These are phyloP conservation scores for Anacardium occidentale DNA, from an alignment of 345 rosid genomes.

Conservation along the genomic window DNA sequence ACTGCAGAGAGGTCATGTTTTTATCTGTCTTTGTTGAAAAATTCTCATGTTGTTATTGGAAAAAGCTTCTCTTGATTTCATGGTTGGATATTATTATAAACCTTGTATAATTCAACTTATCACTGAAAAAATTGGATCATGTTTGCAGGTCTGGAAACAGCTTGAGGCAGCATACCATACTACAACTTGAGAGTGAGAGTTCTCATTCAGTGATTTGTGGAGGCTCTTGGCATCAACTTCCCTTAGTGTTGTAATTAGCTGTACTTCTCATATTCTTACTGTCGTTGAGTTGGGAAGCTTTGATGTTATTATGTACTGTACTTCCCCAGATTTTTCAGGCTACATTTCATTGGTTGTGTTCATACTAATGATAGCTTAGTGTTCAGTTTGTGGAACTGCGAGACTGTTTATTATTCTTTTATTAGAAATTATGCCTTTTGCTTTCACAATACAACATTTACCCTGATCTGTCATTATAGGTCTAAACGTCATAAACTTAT, in stretches of 20 bases:
- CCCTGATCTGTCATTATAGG: too few species aligned
- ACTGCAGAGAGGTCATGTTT: too few species aligned
- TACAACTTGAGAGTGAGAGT: neutral
- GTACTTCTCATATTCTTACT: neutral
- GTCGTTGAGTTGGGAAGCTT: neutral
- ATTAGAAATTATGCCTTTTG: conserved; percentile 13
- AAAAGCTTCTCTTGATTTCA: too few species aligned
- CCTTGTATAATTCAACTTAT: neutral
- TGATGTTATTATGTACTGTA: neutral
- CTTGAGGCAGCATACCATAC: neutral
- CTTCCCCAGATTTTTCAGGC: neutral
- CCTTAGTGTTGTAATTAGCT: conserved; percentile 16
- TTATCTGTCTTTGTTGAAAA: too few species aligned
- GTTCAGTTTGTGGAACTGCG: conserved; percentile 11
- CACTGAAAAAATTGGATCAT: neutral
- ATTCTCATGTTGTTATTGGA: too few species aligned
- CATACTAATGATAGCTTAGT: conserved; percentile 18
- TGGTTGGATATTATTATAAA: too few species aligned
- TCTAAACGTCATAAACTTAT: too few species aligned
- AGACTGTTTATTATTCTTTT: conserved; percentile 23
- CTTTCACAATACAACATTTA: neutral
- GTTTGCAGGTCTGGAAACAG: conserved; percentile 8
- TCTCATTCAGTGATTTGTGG: neutral
- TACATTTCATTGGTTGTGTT: neutral
- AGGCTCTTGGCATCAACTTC: neutral